These are phyloP conservation scores for Beauveria caledonica DNA, from an alignment of 2,329 filamentous ascomycete genomes.

Conservation along the genomic window DNA sequence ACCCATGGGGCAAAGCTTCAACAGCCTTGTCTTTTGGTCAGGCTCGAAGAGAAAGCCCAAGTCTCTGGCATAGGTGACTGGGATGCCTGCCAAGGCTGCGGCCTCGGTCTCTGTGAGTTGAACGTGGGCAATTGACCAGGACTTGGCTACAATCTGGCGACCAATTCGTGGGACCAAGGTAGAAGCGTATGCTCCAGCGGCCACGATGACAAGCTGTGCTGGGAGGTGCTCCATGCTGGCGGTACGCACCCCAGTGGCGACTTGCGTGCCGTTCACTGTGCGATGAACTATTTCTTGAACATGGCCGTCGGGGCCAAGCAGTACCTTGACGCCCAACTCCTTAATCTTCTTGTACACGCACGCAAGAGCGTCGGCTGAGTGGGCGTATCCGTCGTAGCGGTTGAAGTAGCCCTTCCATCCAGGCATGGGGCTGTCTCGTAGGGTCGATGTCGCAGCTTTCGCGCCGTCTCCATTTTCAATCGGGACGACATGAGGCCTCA, in stretches of 20 bases:
- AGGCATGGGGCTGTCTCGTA: slow-evolving; percentile 35
- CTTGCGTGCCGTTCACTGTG: not conserved
- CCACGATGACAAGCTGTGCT: slow-evolving; percentile 38
- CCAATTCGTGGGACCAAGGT: slow-evolving; percentile 40
- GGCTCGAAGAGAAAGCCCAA: slow-evolving; percentile 60
- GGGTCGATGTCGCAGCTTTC: slow-evolving; percentile 32
- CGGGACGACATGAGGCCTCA: slow-evolving; percentile 30
- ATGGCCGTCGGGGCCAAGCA: slow-evolving; percentile 21
- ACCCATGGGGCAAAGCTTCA: slow-evolving; percentile 54
- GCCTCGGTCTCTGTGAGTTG: slow-evolving; percentile 48
- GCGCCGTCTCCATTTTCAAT: slow-evolving; percentile 22
- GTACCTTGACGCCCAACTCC: slow-evolving; percentile 31
- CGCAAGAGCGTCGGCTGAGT: slow-evolving; percentile 42
- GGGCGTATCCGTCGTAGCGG: slow-evolving; percentile 47
- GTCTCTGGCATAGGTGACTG: slow-evolving; percentile 52
- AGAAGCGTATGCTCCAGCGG: slow-evolving; percentile 42
- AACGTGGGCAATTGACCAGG: slow-evolving; percentile 52
- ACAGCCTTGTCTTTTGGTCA: slow-evolving; percentile 45
- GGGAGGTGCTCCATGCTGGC: slow-evolving; percentile 16
- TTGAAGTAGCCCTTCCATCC: slow-evolving; percentile 55
- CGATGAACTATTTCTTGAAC: slow-evolving; percentile 21
- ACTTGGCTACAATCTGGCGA: slow-evolving; percentile 43
- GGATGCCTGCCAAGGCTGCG: slow-evolving; percentile 45
- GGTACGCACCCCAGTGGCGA: slow-evolving; percentile 20
- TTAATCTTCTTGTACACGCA: slow-evolving; percentile 36